Evolutionary conservation across 352 stramenopile genomes (phyloP).

Genomic region (Pythium apleroticum): DNA sequence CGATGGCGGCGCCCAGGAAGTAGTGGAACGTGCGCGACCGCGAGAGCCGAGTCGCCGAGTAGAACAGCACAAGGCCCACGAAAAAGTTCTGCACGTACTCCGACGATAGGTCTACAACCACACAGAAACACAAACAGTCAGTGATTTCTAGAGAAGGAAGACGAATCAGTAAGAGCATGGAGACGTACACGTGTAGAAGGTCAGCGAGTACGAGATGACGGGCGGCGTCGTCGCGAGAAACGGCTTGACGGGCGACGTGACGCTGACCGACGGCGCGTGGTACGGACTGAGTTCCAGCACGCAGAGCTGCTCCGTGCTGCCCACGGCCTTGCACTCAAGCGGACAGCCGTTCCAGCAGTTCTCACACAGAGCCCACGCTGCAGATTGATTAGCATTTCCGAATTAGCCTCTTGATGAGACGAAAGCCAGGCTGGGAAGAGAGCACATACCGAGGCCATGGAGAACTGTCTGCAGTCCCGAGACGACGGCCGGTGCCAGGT

Average conservation of each 20-base stretch:
- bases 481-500: conserved; percentile 38
- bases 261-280: conserved; percentile 76
- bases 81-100: conserved; percentile 78
- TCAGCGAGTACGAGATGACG: conserved; percentile 46
- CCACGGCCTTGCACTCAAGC: conserved; percentile 45
- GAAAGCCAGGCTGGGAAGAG: conserved; percentile 42
- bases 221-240: conserved; percentile 54
- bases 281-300: conserved; percentile 75
- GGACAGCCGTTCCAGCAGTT: conserved; percentile 68
- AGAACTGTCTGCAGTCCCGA: conserved; percentile 44
- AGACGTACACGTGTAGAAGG: conserved; percentile 70
- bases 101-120: conserved; percentile 54
- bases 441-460: conserved; percentile 26
- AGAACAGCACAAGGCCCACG: conserved; percentile 66
- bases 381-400: neutral
- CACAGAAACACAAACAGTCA: conserved; percentile 7
- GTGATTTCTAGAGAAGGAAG: too few relatives aligned
- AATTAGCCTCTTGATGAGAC: conserved; percentile 1
- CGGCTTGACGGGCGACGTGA: conserved; percentile 47
- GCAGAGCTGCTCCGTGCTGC: conserved; percentile 33
- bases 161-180: too few relatives aligned
- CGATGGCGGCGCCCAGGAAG: conserved; percentile 56
- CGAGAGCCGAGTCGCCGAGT: conserved; percentile 60
- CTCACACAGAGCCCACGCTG: conserved; percentile 67
- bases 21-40: conserved; percentile 83